Evolutionary conservation across 148 eudicot genomes (phyloP).

Genomic region (Polygonum aviculare): DNA sequence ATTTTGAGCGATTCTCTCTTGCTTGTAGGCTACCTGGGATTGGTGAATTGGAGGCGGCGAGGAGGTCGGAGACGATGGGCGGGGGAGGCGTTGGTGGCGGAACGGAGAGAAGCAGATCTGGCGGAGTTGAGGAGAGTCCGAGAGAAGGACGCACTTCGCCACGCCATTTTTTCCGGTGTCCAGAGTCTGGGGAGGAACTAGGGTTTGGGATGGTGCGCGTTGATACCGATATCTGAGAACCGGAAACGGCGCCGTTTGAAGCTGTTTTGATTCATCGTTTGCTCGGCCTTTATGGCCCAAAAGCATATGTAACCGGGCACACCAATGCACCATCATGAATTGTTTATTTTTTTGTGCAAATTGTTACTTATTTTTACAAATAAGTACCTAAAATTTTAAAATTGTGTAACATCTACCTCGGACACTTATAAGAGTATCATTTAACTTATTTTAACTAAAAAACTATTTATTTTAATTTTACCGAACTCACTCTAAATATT

Average conservation of each 20-base stretch:
- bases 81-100: conserved; percentile 20
- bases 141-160: conserved; percentile 30
- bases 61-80: conserved; percentile 17
- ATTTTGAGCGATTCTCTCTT: neutral
- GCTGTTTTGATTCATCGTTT: no score
- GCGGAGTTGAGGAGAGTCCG: conserved; percentile 23
- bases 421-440: no score
- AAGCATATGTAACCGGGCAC: no score
- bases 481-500: no score
- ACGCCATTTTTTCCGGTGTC: conserved; percentile 14
- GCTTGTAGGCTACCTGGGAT: conserved; percentile 15
- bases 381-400: no score
- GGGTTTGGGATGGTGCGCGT: neutral
- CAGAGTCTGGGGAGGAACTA: neutral
- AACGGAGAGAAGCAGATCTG: conserved; percentile 18
- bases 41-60: conserved; percentile 23
- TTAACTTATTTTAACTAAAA: no score
- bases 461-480: no score
- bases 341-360: no score
- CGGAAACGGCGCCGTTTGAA: neutral
- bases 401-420: no score
- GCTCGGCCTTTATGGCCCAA: no score
- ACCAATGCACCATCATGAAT: no score
- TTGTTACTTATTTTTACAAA: no score
- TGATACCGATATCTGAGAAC: neutral